These are phyloP conservation scores for Quillaja saponaria DNA, from an alignment of 306 rosid genomes.

Conservation along the genomic window DNA sequence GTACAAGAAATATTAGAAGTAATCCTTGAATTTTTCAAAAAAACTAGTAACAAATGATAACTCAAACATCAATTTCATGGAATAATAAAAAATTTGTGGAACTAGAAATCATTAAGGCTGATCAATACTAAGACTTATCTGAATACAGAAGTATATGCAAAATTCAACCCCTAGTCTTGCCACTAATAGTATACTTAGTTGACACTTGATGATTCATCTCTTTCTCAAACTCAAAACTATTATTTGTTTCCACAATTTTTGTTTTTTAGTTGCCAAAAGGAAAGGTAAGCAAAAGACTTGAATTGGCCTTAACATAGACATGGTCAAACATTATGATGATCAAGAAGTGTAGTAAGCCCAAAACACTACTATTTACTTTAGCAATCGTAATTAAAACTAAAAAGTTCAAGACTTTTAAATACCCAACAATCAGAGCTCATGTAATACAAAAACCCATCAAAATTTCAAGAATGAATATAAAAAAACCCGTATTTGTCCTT, in stretches of 20 bases:
- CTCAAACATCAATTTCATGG: slow-evolving; percentile 4
- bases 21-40: background rate
- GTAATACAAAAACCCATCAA: slow-evolving; percentile 5
- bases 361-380: background rate
- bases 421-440: slow-evolving; percentile 7
- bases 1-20: too few relatives aligned
- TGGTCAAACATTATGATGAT: slow-evolving; percentile 7
- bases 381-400: slow-evolving; percentile 6
- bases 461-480: slow-evolving; percentile 30
- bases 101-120: background rate
- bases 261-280: slow-evolving; percentile 27
- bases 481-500: slow-evolving; percentile 22
- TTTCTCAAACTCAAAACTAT: slow-evolving; percentile 6
- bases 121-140: too few relatives aligned
- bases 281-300: background rate
- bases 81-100: background rate
- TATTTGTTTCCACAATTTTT: slow-evolving; percentile 1
- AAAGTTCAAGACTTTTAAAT: background rate
- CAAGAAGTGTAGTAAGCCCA: slow-evolving; percentile 22
- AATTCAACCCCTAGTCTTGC: slow-evolving; percentile 8
- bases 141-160: background rate
- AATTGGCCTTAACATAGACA: background rate
- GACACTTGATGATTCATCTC: background rate
- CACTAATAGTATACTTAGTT: background rate
- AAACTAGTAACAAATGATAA: background rate